phyloP scores from a whole-genome alignment of 2,329 filamentous ascomycete genomes.

The Talaromyces sp. region DNA sequence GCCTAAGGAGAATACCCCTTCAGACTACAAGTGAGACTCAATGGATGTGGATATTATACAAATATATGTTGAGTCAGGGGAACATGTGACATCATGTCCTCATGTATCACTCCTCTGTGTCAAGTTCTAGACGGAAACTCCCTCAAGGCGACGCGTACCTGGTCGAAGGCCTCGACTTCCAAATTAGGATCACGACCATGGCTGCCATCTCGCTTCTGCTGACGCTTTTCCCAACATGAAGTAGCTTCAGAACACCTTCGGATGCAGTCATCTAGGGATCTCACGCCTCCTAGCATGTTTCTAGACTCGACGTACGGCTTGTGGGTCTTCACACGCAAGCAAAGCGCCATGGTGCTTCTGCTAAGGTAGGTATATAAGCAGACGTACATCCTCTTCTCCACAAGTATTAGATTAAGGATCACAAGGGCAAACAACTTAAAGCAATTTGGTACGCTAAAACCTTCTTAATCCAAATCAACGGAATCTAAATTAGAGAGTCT shows the following conservation, averaged over 20 bases:
- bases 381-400: background rate
- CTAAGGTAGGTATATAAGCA: slow-evolving; percentile 1
- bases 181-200: background rate
- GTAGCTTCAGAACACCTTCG: background rate
- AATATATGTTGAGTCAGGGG: background rate
- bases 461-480: background rate
- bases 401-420: background rate
- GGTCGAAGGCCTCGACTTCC: background rate
- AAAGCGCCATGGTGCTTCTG: background rate
- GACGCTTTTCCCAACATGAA: background rate
- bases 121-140: background rate
- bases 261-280: background rate
- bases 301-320: background rate
- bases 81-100: background rate
- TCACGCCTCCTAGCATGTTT: background rate
- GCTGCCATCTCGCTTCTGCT: background rate
- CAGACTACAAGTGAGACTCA: background rate
- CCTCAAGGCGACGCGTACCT: background rate
- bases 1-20: background rate
- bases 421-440: background rate
- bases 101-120: background rate
- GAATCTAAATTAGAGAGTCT: background rate
- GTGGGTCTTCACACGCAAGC: background rate
- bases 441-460: background rate
- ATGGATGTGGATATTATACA: background rate